These are phyloP conservation scores for Leccinum incarnatum DNA, from an alignment of 768 basidiomycete species.

Conservation along the genomic window DNA sequence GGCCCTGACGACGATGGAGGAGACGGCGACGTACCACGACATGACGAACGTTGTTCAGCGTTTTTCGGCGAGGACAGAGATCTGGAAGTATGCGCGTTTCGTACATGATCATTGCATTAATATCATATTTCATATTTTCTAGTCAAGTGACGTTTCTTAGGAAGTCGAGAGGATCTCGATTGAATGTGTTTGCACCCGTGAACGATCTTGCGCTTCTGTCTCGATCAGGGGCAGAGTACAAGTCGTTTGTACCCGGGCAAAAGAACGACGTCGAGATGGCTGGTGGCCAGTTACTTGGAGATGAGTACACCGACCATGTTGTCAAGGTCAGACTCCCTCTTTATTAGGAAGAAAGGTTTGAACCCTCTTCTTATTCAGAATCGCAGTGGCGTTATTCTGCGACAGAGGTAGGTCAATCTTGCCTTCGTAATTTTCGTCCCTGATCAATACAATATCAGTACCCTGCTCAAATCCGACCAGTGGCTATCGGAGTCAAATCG, in stretches of 20 bases:
- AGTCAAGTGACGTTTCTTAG: constrained; percentile 88
- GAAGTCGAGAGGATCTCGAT: constrained; percentile 72
- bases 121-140: neutral
- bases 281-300: constrained; percentile 85
- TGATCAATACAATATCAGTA: constrained; percentile 41
- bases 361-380: constrained; percentile 47
- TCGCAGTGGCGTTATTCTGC: constrained; percentile 89
- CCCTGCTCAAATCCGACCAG: constrained; percentile 88
- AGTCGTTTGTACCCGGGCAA: constrained; percentile 60
- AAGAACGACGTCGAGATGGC: constrained; percentile 71
- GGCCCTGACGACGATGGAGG: too few species aligned
- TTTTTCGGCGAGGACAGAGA: constrained; percentile 67
- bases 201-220: constrained; percentile 84
- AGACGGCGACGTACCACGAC: too few species aligned
- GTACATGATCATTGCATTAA: neutral
- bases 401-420: constrained; percentile 62
- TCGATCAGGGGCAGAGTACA: constrained; percentile 56
- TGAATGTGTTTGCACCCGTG: constrained; percentile 90
- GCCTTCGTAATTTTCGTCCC: constrained; percentile 1
- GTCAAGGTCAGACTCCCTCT: constrained; percentile 57
- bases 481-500: constrained; percentile 76
- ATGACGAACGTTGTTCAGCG: too few species aligned
- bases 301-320: constrained; percentile 95
- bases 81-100: constrained; percentile 73
- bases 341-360: neutral